phyloP scores from a whole-genome alignment of 1,139 yeast species.

The Lodderomyces margitis region DNA sequence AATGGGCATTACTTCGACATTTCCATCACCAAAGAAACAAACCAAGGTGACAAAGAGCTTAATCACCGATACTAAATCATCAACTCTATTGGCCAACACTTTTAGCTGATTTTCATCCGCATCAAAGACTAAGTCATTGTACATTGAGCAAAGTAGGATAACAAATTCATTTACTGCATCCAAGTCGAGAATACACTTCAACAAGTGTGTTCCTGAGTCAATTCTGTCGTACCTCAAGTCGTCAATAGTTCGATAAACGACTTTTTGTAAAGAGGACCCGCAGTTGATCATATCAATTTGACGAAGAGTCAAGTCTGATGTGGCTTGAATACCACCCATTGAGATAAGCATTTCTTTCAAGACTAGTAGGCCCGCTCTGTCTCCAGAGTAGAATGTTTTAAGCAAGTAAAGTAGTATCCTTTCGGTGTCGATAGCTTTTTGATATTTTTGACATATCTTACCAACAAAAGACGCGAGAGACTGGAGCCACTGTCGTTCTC shows the following conservation, averaged over 20 bases:
- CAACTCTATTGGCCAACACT: conserved; percentile 67
- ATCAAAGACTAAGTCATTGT: conserved; percentile 40
- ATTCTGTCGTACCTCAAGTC: conserved; percentile 51
- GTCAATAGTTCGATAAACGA: conserved; percentile 61
- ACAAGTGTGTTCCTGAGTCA: conserved; percentile 53
- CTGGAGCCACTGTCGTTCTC: conserved; percentile 84
- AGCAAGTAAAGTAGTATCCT: conserved; percentile 61
- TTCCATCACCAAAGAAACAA: conserved; percentile 44
- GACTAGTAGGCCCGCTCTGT: conserved; percentile 64
- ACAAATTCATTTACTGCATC: conserved; percentile 61
- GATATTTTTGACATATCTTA: conserved; percentile 54
- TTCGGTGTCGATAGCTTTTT: conserved; percentile 47
- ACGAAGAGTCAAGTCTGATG: conserved; percentile 58
- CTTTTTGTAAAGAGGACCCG: conserved; percentile 54
- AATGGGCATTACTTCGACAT: conserved; percentile 42
- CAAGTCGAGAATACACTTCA: conserved; percentile 45
- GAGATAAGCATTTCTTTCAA: conserved; percentile 65
- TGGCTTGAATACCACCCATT: conserved; percentile 82
- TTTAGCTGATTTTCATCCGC: conserved; percentile 58
- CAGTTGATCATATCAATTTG: conserved; percentile 71
- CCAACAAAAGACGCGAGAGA: conserved; percentile 69
- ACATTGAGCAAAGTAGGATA: conserved; percentile 57
- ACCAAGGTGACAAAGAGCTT: conserved; percentile 64
- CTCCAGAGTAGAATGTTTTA: conserved; percentile 63
- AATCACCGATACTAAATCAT: conserved; percentile 65